These are phyloP conservation scores for Pseudogymnoascus sp. DNA, from an alignment of 2,329 filamentous ascomycete genomes.

Conservation along the genomic window DNA sequence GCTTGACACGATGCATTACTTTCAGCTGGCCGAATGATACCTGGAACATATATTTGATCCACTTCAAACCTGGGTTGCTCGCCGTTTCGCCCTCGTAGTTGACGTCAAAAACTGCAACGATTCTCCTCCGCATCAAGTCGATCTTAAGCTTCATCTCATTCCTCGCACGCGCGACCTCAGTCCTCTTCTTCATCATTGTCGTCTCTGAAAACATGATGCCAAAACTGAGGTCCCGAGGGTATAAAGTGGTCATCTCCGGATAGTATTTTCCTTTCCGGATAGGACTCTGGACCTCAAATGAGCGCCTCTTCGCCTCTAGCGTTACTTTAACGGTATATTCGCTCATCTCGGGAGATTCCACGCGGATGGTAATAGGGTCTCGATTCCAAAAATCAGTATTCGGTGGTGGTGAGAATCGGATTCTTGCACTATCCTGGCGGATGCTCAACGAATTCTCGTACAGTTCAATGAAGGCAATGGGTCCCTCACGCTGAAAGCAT, in stretches of 20 bases:
- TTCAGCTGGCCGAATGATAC: conserved; percentile 37
- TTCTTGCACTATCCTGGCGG: conserved; percentile 34
- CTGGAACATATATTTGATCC: conserved; percentile 26
- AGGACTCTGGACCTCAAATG: conserved; percentile 25
- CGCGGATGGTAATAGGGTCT: conserved; percentile 17
- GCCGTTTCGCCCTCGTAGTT: conserved; percentile 16
- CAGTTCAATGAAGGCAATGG: conserved; percentile 49
- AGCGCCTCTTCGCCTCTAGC: background rate
- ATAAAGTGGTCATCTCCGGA: conserved; percentile 33
- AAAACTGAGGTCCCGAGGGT: conserved; percentile 47
- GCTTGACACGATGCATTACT: conserved; percentile 33
- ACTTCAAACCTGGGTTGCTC: conserved; percentile 14
- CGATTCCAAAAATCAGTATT: conserved; percentile 41
- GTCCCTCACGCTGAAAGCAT: conserved; percentile 44
- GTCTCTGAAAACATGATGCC: conserved; percentile 48
- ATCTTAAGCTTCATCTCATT: conserved; percentile 30
- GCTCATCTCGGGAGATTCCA: conserved; percentile 18
- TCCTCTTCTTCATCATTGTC: conserved; percentile 53
- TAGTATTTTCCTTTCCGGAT: conserved; percentile 26
- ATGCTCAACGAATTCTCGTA: conserved; percentile 36
- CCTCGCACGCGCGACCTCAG: conserved; percentile 20
- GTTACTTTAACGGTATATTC: conserved; percentile 12
- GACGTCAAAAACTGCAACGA: conserved; percentile 36
- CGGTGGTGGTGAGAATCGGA: conserved; percentile 54
- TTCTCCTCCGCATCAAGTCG: conserved; percentile 32